phyloP scores from a whole-genome alignment of 306 rosid species.

The Benincasa hispida region DNA sequence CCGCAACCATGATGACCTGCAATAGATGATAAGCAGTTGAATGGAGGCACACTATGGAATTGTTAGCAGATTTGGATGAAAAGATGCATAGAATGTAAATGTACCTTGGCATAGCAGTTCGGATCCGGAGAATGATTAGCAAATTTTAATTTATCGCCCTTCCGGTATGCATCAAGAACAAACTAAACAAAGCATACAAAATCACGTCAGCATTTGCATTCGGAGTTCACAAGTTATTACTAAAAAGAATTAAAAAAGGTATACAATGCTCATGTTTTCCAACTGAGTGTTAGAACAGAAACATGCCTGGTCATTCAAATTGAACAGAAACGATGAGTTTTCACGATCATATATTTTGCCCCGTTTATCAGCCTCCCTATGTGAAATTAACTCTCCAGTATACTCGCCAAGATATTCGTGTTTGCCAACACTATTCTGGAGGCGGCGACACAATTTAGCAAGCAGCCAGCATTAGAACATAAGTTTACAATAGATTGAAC shows the following conservation, averaged over 20 bases:
- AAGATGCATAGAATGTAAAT: conserved; percentile 16
- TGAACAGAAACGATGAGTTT: conserved; percentile 95
- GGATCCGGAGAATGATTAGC: conserved; percentile 98
- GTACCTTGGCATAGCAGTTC: conserved; percentile 95
- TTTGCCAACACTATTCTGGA: conserved; percentile 90
- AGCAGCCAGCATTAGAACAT: conserved; percentile 9
- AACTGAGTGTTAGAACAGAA: background rate
- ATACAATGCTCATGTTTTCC: background rate
- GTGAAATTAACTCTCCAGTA: conserved; percentile 95
- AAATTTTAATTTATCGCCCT: conserved; percentile 95
- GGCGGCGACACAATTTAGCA: conserved; percentile 20
- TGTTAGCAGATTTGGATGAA: background rate
- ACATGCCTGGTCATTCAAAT: conserved; percentile 94
- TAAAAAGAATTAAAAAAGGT: background rate
- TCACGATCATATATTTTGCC: conserved; percentile 99
- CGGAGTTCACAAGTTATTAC: background rate
- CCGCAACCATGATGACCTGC: conserved; percentile 99
- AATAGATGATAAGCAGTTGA: background rate
- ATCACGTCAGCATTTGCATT: background rate
- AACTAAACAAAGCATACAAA: conserved; percentile 39
- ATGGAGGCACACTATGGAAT: background rate
- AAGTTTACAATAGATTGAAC: conserved; percentile 2
- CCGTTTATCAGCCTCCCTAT: conserved; percentile 95
- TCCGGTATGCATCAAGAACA: conserved; percentile 94
- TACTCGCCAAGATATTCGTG: conserved; percentile 99